phyloP scores from a whole-genome alignment of 2,329 filamentous ascomycete species.

The Alternaria brassicicola region DNA sequence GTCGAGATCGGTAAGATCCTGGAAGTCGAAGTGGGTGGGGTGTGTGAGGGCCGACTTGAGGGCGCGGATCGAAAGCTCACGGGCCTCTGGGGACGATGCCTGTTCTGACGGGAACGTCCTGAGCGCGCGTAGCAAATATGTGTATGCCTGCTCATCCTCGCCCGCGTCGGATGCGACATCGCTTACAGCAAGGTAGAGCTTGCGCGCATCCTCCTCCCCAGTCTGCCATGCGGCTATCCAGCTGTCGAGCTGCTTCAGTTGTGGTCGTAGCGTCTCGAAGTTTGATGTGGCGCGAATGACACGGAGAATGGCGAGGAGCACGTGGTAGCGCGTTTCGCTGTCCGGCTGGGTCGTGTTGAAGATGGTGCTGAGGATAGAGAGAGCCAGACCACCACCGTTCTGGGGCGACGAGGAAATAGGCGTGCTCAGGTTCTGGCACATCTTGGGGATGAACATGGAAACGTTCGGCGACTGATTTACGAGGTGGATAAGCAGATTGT shows the following conservation, averaged over 20 bases:
- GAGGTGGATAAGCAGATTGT: conserved; percentile 95
- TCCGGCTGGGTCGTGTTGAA: conserved; percentile 85
- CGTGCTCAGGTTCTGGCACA: conserved; percentile 85
- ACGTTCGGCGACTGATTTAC: conserved; percentile 84
- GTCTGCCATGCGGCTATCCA: conserved; percentile 87
- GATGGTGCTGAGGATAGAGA: conserved; percentile 89
- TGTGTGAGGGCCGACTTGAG: conserved; percentile 71
- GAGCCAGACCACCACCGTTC: conserved; percentile 83
- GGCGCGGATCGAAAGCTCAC: conserved; percentile 66
- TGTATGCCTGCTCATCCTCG: conserved; percentile 76
- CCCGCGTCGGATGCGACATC: conserved; percentile 80
- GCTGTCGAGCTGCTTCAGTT: conserved; percentile 78
- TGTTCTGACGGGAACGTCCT: conserved; percentile 72
- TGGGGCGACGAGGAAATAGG: conserved; percentile 84
- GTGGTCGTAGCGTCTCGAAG: conserved; percentile 83
- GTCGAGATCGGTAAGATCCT: conserved; percentile 71
- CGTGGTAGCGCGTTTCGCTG: conserved; percentile 83
- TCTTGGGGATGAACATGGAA: conserved; percentile 81
- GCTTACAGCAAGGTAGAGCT: conserved; percentile 81
- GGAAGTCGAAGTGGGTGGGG: conserved; percentile 73
- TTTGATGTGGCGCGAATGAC: conserved; percentile 72
- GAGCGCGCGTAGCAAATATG: conserved; percentile 77
- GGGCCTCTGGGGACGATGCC: conserved; percentile 60
- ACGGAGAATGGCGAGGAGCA: conserved; percentile 85
- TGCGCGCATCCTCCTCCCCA: conserved; percentile 80